A percentile compares a stretch with the other conserved stretches of the same genome.
These are phyloP conservation scores for Trichoderma brevicompactum DNA, from an alignment of 2,329 filamentous ascomycete species.

Conservation along the genomic window DNA sequence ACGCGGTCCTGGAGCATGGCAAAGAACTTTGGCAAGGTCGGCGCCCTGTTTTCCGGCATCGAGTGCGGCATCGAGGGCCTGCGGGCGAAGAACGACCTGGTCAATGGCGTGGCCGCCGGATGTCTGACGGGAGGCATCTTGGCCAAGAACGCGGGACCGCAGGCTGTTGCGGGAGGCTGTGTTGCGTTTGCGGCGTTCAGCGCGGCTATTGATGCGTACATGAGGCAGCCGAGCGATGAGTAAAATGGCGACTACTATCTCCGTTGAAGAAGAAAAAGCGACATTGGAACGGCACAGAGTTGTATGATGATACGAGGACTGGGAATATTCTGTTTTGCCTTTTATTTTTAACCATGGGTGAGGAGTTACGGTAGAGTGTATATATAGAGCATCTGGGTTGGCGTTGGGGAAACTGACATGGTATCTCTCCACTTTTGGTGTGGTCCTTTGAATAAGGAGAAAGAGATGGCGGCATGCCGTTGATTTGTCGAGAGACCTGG, in stretches of 20 bases:
- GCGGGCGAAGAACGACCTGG: constrained; percentile 90
- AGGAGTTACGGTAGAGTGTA: constrained; percentile 35
- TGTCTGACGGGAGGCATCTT: constrained; percentile 90
- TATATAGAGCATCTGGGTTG: constrained; percentile 41
- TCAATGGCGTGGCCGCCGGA: constrained; percentile 84
- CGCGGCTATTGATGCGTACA: constrained; percentile 88
- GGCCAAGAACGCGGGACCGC: constrained; percentile 83
- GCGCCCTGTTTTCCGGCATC: constrained; percentile 86
- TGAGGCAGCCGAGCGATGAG: constrained; percentile 75
- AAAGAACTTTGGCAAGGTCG: constrained; percentile 94
- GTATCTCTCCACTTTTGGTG: constrained; percentile 19
- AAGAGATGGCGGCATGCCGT: not conserved
- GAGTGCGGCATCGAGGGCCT: constrained; percentile 95
- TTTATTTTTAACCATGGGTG: constrained; percentile 31
- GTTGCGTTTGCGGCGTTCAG: constrained; percentile 92
- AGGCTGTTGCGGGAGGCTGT: constrained; percentile 85
- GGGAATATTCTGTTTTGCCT: constrained; percentile 13
- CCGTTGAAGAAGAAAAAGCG: not conserved
- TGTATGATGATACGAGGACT: constrained; percentile 26
- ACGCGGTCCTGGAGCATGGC: constrained; percentile 78
- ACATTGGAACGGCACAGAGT: not conserved
- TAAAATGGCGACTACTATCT: constrained; percentile 37
- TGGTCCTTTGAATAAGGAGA: constrained; percentile 1
- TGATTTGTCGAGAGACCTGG: not conserved
- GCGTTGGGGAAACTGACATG: constrained; percentile 38